Percentiles rank a stretch among this genome's conserved stretches.
Conservation (phyloP, 768 basidiomycete species). For the Trametes elegans region DNA sequence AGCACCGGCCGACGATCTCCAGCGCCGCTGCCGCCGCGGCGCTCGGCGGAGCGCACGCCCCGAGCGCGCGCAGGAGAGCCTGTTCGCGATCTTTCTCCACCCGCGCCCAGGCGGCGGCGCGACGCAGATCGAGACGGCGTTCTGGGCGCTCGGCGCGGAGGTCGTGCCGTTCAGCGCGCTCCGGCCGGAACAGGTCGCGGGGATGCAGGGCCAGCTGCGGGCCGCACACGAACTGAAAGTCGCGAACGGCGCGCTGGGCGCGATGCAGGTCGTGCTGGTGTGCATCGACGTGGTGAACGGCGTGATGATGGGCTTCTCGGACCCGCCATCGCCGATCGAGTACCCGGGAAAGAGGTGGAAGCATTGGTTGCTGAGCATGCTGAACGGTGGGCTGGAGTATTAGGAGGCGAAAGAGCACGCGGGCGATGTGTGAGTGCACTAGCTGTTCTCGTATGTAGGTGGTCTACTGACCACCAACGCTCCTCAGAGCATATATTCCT, state of each 20-base stretch:
- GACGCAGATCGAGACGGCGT: slow-evolving; percentile 15
- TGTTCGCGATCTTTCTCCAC: slow-evolving; percentile 16
- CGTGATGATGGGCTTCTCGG: slow-evolving; percentile 15
- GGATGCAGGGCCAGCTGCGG: slow-evolving; percentile 19
- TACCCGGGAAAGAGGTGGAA: slow-evolving; percentile 6
- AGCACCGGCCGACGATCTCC: slow-evolving; percentile 20
- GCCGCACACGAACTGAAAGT: slow-evolving; percentile 2
- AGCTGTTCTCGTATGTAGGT: no score
- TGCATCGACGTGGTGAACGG: slow-evolving; percentile 14
- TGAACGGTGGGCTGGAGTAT: slow-evolving; percentile 3
- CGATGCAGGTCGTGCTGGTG: slow-evolving; percentile 14
- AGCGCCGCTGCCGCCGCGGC: slow-evolving; percentile 17
- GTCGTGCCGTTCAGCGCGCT: slow-evolving; percentile 16
- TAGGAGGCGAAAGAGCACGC: background rate
- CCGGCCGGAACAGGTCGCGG: slow-evolving; percentile 7
- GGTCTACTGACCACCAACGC: no score
- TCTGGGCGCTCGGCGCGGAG: slow-evolving; percentile 12
- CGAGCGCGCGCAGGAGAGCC: slow-evolving; percentile 1
- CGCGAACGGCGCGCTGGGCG: slow-evolving; percentile 6
- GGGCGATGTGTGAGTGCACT: background rate
- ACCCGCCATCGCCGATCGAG: slow-evolving; percentile 3
- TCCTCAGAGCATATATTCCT: no score
- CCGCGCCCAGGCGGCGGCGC: slow-evolving; percentile 11
- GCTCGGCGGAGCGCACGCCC: slow-evolving; percentile 12
- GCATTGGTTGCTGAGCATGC: slow-evolving; percentile 6